Base-by-base conservation (phyloP, 2,329 filamentous ascomycete genomes). In the Talaromyces albobiverticillius region DNA sequence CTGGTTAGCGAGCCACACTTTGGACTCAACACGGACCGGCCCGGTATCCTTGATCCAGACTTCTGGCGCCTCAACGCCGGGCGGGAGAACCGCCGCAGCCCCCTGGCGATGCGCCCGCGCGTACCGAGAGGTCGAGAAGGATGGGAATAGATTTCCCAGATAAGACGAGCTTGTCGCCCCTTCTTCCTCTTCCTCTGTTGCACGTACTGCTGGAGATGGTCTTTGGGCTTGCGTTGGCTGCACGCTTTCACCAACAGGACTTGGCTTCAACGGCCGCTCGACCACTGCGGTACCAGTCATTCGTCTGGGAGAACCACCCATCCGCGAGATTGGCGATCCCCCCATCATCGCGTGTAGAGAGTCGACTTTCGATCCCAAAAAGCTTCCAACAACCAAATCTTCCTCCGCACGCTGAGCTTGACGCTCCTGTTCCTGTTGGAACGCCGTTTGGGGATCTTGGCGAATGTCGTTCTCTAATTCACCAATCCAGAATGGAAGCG, bases 1-100 rank as follows among this genome's bases (percentile, higher is more conserved):
- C 75, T 99, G 93, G 72, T 99, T 99, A 52, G 94, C 94, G 54
- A 99, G 86, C 93, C 94, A 99, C 26, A 99, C 93, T 74, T 99
- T 99, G 58, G 90, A 91, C 76, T 99, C 94, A 54, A 99, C 90
- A 67, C 91, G 88, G 60, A 97, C 82, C 32, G 91, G 89, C 3
- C 94, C 93, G 31, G 88, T 83, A 72, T 99, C 95, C 77, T 99
- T 99, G 79, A 99, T 89, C 86, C 93, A 95, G 60, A 85, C 81
- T 8, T 82, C 84, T 1, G 94, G 94, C 67, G 95, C 86, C 20
- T 83, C 83, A n/a, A 99, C 90, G 29, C 94, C 94, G 23, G 91
- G 88, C 0, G 94, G 94, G 3, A 97, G 79, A 50, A 79, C 74
- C 11, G 77, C 75, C 25, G 76, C 74, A 62, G 78, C 71, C 26